phyloP scores from a whole-genome alignment of 129 eudicot genomes.

The Calendula officinalis region DNA sequence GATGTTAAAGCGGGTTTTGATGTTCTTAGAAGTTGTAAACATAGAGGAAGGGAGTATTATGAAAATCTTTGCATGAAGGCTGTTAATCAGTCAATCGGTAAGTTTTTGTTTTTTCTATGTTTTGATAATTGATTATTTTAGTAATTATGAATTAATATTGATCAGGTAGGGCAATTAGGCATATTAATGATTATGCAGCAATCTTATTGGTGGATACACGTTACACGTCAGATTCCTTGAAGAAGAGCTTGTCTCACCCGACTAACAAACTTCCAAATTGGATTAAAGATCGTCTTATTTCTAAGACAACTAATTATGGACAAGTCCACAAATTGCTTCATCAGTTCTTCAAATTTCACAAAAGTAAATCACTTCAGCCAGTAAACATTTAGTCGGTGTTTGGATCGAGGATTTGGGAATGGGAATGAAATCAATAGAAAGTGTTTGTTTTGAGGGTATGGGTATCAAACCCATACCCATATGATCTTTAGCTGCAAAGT shows the following conservation, averaged over 20 bases:
- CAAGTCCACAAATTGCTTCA: constrained; percentile 75
- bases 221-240: constrained; percentile 53
- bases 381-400: not conserved
- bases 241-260: constrained; percentile 52
- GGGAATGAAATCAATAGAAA: no score
- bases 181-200: constrained; percentile 86
- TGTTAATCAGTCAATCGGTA: constrained; percentile 92
- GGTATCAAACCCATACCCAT: no score
- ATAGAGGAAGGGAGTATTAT: constrained; percentile 85
- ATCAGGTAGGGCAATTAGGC: constrained; percentile 95
- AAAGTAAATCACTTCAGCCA: constrained; percentile 24
- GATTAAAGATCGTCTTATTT: constrained; percentile 67
- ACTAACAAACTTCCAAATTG: constrained; percentile 81
- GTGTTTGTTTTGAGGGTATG: no score
- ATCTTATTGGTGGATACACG: constrained; percentile 86
- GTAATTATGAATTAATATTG: not conserved
- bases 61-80: constrained; percentile 99
- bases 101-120: constrained; percentile 14
- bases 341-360: constrained; percentile 80
- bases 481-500: no score
- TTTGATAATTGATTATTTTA: not conserved
- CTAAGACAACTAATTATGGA: constrained; percentile 56
- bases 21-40: constrained; percentile 70
- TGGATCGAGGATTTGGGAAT: no score
- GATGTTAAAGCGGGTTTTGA: constrained; percentile 72